Conservation (phyloP, 352 stramenopile genomes). For the Pythium plurisporium region DNA sequence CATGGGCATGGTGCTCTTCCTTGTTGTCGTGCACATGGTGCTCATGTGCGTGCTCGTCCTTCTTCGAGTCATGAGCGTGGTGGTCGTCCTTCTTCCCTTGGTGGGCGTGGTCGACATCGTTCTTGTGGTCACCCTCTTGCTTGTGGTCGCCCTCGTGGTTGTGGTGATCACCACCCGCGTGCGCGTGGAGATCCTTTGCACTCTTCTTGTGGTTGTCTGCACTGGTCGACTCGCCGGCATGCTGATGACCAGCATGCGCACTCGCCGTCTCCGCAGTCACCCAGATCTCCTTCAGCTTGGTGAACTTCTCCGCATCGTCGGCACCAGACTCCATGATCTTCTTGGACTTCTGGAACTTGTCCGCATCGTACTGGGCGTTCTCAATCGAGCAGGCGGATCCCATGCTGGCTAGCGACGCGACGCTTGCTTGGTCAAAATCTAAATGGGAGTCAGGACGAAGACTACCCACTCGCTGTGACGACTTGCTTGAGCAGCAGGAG, state of each 20-base stretch:
- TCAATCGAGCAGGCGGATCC: conserved; percentile 51
- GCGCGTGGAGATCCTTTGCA: conserved; percentile 28
- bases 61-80: conserved; percentile 1
- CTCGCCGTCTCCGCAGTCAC: conserved; percentile 18
- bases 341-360: conserved; percentile 70
- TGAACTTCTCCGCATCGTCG: conserved; percentile 66
- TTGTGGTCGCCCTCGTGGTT: too few relatives aligned
- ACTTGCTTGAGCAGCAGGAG: too few relatives aligned
- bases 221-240: background rate
- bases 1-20: background rate
- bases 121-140: too few relatives aligned
- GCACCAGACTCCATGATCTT: conserved; percentile 51
- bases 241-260: background rate
- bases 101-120: conserved; percentile 9
- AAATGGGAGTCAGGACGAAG: conserved; percentile 13
- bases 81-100: conserved; percentile 4
- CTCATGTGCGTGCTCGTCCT: conserved; percentile 2
- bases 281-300: conserved; percentile 69
- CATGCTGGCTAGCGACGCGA: conserved; percentile 23
- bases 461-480: background rate
- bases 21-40: conserved; percentile 4
- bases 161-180: conserved; percentile 4
- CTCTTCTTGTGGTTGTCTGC: conserved; percentile 31
- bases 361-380: conserved; percentile 47
- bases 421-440: conserved; percentile 11